Percentiles rank a stretch among this genome's conserved stretches.
phyloP scores from a whole-genome alignment of 2,329 filamentous ascomycete genomes.

The Pyrenophora graminea region DNA sequence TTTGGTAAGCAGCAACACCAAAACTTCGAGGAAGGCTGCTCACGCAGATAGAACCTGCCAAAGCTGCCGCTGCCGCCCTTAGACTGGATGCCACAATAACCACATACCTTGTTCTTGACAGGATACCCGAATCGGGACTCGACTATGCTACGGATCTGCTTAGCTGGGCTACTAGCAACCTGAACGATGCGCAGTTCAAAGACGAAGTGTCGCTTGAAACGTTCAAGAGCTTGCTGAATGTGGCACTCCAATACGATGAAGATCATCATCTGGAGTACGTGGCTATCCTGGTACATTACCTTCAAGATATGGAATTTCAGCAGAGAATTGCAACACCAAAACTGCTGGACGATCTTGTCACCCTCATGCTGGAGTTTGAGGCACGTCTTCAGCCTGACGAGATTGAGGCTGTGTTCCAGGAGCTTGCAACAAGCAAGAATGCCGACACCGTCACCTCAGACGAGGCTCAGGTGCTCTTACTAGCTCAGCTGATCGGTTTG shows the following conservation, averaged over 20 bases:
- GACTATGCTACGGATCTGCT: slow-evolving; percentile 44
- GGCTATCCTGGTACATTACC: slow-evolving; percentile 40
- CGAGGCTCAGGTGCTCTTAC: slow-evolving; percentile 31
- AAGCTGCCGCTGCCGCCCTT: slow-evolving; percentile 39
- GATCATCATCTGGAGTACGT: slow-evolving; percentile 43
- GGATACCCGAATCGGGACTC: slow-evolving; percentile 36
- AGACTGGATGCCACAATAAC: slow-evolving; percentile 40
- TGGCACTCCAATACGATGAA: slow-evolving; percentile 36
- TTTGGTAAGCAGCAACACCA: slow-evolving; percentile 34
- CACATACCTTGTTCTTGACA: slow-evolving; percentile 27
- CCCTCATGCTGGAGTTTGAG: slow-evolving; percentile 40
- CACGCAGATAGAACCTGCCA: slow-evolving; percentile 39
- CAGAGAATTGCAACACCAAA: slow-evolving; percentile 36
- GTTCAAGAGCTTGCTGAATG: slow-evolving; percentile 35
- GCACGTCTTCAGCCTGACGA: slow-evolving; percentile 33
- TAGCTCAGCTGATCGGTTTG: slow-evolving; percentile 39
- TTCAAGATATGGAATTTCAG: slow-evolving; percentile 44
- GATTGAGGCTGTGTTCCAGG: slow-evolving; percentile 32
- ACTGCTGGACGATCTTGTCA: slow-evolving; percentile 34
- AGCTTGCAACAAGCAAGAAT: slow-evolving; percentile 33
- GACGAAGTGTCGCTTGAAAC: slow-evolving; percentile 35
- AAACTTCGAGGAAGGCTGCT: slow-evolving; percentile 13
- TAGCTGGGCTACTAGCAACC: slow-evolving; percentile 42
- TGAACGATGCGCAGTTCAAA: slow-evolving; percentile 41
- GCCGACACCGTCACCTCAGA: slow-evolving; percentile 29